Base-by-base conservation (phyloP, 495 filamentous ascomycete genomes). In the Penicillium ochrochloron region DNA sequence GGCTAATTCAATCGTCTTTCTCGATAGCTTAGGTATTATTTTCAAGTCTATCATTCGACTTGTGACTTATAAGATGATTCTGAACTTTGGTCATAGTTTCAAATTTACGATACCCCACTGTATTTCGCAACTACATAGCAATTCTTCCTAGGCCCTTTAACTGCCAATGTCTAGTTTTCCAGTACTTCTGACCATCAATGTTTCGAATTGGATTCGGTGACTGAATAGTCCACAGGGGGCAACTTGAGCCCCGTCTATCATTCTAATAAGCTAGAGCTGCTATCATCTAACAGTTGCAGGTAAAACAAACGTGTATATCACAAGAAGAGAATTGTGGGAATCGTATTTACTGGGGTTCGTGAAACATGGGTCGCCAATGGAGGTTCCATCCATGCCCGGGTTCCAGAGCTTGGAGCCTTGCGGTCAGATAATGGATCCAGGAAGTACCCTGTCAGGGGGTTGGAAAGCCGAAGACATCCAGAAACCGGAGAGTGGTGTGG, bases 311-410 rank as follows among this genome's bases (percentile, higher is more conserved):
- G 62, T 21, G 44, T 48, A 69, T 63, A 63, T 53, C 31, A 69
- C 60, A 69, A 39, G 62, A 66, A 48, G 56, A 61, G 34, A 58
- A 54, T 17, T 66, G 29, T 66, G 53, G 62, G 65, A 68, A 66
- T 61, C 57, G 57, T 65, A 68, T 63, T 58, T 68, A 66, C 63
- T 23, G 57, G 34, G 25, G 23, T 60, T 69, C 66, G 53, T 69
- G 35, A 63, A 66, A 59, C 57, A 57, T 60, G 60, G 60, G 39
- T 65, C n/a, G 31, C 52, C 41, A 51, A 31, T 4, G n/a, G 25
- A 31, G 7, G 48, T 17, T 31, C n/a, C 25, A 29, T 31, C n/a
- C 25, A 29, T 5, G 11, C 15, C 2, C 14, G 14, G 6, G 23
- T 4, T 19, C 9, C 5, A 8, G 14, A 11, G 10, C 11, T 23